Evolutionary conservation across 2,329 filamentous ascomycete species (phyloP), one percentile per base, ranked within the genome.

Genomic region (Pyricularia sp.): DNA sequence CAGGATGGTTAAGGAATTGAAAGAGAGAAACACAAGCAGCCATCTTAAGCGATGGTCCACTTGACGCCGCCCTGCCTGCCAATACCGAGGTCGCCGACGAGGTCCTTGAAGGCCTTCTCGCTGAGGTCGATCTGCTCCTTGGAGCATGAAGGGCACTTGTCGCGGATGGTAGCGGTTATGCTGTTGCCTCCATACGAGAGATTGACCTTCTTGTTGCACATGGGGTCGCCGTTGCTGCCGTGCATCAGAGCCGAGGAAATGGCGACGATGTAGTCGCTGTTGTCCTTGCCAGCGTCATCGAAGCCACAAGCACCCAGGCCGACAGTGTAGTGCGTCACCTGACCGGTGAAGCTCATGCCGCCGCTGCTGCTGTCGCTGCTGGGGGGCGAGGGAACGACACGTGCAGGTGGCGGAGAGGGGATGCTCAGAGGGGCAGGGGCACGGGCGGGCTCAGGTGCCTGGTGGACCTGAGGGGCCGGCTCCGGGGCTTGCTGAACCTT

Each of bases 101-200:
- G 80, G 25, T 83, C 79, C n/a, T 74, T 71, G 78, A 88, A 90
- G 71, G 70, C 68, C 55, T 69, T 70, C 69, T 73, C 70, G 72
- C 72, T 73, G 61, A 73, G 71, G 74, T 93, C 90, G 66, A 93
- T 85, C 73, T 83, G 81, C 59, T 77, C 72, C 42, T 73, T 68
- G 66, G 67, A 74, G 78, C 92, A 95, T 73, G 89, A 89, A 79
- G 86, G 85, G 83, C 92, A 95, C 81, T 92, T 92, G 82, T 95
- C 92, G 68, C 84, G 85, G 71, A 94, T 86, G 3, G 74, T 84
- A 71, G 87, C 91, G 2, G 78, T 81, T 73, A 81, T 77, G 2
- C 83, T 83, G 77, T 85, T 85, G 68, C 72, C 90, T 66, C 84
- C 82, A 76, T 81, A 82, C 59, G 74, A 80, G 80, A 93, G 87